Evolutionary conservation across 108 stramenopile species (phyloP), one percentile per base, ranked within the genome.

Genomic region (Poteriospumella lacustris): DNA sequence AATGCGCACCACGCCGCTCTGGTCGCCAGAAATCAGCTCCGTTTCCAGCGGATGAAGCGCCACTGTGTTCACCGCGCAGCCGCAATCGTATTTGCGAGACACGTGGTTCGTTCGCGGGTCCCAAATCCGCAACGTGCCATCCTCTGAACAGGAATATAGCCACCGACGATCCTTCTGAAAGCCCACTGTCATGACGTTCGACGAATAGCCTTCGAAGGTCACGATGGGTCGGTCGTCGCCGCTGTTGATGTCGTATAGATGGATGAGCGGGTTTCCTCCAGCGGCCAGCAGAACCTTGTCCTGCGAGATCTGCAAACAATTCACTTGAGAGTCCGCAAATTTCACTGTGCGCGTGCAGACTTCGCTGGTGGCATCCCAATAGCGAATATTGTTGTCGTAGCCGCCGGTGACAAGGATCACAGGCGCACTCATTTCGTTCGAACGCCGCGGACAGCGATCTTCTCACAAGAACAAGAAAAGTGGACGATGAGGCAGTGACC

Each of bases 371-470:
- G 96, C 96, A 68, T 99, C 95, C 98, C 98, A 99, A 83, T 97
- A 97, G 39, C 94, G 88, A 36, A 97, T 96, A 77, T 95, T 95
- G 81, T 97, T 92, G 77, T 96, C 98, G 56, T 94, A 96, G 29
- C 96, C 96, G 19, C 92, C 96, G 1, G 98, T 97, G 29, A 94
- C 96, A 44, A 99, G 87, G 56, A 99, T 92, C 28, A 99, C 98
- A 3, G 70, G 44, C 70, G 31, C 5, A 24, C 31, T 73, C 29
- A 33, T 31, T 34, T 31, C 36, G 60, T 19, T 56, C n/a, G n/a
- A n/a, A n/a, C n/a, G n/a, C n/a, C n/a, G n/a, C n/a, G n/a, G n/a
- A n/a, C n/a, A n/a, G n/a, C n/a, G n/a, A n/a, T n/a, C n/a, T n/a
- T n/a, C n/a, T n/a, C n/a, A n/a, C n/a, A n/a, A n/a, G n/a, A n/a